Conservation (phyloP, 495 filamentous ascomycete genomes). For the Penicillium psychrofluorescens region DNA sequence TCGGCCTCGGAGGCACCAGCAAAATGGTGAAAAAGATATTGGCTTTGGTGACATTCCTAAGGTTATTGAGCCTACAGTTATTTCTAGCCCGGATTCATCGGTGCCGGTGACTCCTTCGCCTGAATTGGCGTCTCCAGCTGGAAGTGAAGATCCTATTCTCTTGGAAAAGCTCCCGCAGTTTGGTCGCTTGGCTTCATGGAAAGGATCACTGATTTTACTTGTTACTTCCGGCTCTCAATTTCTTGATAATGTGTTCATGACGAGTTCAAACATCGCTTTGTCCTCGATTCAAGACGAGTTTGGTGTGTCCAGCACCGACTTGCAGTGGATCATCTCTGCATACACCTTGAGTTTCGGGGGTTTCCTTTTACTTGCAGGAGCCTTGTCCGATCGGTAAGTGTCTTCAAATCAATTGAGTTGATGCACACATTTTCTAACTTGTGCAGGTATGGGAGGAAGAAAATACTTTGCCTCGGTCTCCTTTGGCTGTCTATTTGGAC, state of each 20-base stretch:
- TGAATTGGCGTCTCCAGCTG: conserved; percentile 10
- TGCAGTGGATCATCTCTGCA: conserved; percentile 36
- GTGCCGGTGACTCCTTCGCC: conserved; percentile 1
- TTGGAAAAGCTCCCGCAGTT: conserved; percentile 14
- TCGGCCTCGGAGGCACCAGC: conserved; percentile 7
- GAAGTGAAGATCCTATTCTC: conserved; percentile 9
- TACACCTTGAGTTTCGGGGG: conserved; percentile 32
- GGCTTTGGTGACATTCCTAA: conserved; percentile 5
- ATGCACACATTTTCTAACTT: neutral
- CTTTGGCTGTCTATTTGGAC: conserved; percentile 30
- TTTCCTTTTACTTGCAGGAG: conserved; percentile 25
- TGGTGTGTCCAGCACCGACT: conserved; percentile 20
- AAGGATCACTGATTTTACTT: conserved; percentile 21
- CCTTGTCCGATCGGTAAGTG: conserved; percentile 27
- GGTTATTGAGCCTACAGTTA: conserved; percentile 11
- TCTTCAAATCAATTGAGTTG: neutral
- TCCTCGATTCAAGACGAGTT: conserved; percentile 32
- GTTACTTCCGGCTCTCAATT: conserved; percentile 33
- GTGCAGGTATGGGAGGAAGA: conserved; percentile 25
- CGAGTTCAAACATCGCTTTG: conserved; percentile 29
- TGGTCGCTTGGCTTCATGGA: neutral
- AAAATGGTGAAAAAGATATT: conserved; percentile 1
- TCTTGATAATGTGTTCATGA: conserved; percentile 35
- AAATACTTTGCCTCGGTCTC: conserved; percentile 26
- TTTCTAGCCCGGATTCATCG: conserved; percentile 12